Evolutionary conservation across 2,329 filamentous ascomycete genomes (phyloP).

Genomic region (Cladobotryum protrusum): DNA sequence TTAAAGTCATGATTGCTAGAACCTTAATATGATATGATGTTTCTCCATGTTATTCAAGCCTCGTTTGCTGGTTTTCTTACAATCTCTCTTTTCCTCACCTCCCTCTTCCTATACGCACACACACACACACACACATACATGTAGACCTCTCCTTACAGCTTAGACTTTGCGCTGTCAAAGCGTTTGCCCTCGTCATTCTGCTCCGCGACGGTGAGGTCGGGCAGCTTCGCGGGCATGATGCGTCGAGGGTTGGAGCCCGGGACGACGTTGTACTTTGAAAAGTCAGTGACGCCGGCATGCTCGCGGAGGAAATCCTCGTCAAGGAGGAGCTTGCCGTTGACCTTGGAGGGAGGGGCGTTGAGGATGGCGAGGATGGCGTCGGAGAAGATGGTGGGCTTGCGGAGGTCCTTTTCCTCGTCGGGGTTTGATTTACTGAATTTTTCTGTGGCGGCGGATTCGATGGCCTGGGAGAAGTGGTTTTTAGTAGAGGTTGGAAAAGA

Average conservation of each 20-base stretch:
- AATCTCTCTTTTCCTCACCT: no score
- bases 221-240: constrained; percentile 70
- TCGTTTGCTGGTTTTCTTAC: no score
- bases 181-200: constrained; percentile 73
- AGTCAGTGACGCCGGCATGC: constrained; percentile 60
- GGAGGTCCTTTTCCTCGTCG: constrained; percentile 50
- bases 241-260: constrained; percentile 57
- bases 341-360: constrained; percentile 46
- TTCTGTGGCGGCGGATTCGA: constrained; percentile 69
- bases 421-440: constrained; percentile 40
- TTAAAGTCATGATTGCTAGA: no score
- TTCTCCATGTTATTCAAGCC: no score
- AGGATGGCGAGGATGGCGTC: constrained; percentile 73
- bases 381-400: constrained; percentile 68
- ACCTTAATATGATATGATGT: no score
- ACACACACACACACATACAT: no score
- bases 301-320: constrained; percentile 76
- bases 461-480: constrained; percentile 34
- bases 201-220: constrained; percentile 65
- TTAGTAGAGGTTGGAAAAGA: background rate
- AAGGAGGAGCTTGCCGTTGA: constrained; percentile 67
- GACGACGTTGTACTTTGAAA: constrained; percentile 66
- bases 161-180: constrained; percentile 55
- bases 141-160: constrained; percentile 30
- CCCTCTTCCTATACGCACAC: no score